Evolutionary conservation across 1,139 yeast genomes (phyloP), one percentile per base, ranked within the genome.

Genomic region (Magnusiomyces tetraspermus): DNA sequence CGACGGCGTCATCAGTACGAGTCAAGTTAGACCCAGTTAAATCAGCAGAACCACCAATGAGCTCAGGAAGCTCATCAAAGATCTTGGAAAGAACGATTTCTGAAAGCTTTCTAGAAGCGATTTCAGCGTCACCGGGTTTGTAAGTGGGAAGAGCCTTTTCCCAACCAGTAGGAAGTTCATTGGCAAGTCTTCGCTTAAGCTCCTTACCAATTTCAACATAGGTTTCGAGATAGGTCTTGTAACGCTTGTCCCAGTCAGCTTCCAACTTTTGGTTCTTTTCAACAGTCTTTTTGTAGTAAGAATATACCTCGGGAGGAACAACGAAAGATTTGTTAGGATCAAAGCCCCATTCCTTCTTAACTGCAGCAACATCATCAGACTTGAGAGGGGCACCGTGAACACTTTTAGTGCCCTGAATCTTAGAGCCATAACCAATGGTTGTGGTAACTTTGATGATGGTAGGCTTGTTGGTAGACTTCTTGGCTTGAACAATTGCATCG

Each of bases 361-460:
- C 76, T 75, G 88, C 96, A 68, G 77, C 82, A 67, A 90, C 78
- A 70, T 92, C 99, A 67, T 90, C 98, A 50, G 90, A 75, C 80
- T 90, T 89, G 74, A 92, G 82, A 67, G 99, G 96, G 61, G 96
- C 77, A 71, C 99, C 99, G 75, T 94, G 99, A 56, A 94, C 98
- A 64, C 84, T 77, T 74, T 85, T 92, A 59, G 97, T 82, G 65
- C 98, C 98, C 65, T 80, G 80, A 60, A 76, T 73, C 67, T 83
- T 72, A 53, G 98, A 92, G 69, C 99, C 98, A 75, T 69, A 90
- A 71, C 98, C 99, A 67, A 92, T 92, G 71, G 85, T 85, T 67
- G 98, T 92, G 66, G 82, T 79, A 70, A 92, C 76, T 74, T 89
- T 83, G 72, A 92, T 85, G 72, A 89, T 77, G 57, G 97, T 80